These are phyloP conservation scores for Botrytis medusae DNA, from an alignment of 2,329 filamentous ascomycete genomes.

Conservation along the genomic window DNA sequence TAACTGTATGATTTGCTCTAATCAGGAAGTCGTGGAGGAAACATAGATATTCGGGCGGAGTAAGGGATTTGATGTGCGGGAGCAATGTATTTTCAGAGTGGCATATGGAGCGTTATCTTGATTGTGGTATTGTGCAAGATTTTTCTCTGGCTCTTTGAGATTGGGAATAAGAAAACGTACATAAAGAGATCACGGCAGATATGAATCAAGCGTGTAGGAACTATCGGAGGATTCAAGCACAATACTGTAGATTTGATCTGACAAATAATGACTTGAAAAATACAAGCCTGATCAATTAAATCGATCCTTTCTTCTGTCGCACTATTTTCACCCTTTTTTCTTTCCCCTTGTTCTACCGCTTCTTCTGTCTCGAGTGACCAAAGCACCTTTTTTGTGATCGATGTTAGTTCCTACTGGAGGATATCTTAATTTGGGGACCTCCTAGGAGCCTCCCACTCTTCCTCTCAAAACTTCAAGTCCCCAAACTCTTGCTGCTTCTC, in stretches of 20 bases:
- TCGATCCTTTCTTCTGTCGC: background rate
- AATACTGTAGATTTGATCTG: background rate
- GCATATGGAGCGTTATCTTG: background rate
- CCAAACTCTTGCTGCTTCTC: no score
- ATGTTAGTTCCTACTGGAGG: background rate
- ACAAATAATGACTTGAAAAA: background rate
- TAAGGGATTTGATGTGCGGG: background rate
- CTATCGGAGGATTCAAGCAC: background rate
- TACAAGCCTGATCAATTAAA: background rate
- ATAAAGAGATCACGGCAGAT: background rate
- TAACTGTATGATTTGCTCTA: background rate
- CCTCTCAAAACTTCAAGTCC: no score
- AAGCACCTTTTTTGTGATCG: background rate
- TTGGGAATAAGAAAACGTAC: background rate
- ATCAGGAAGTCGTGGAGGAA: background rate
- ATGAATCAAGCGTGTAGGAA: background rate
- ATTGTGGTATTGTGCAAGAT: background rate
- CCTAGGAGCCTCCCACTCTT: no score
- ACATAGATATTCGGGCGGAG: fast-evolving
- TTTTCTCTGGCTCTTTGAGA: background rate
- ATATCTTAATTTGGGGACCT: no score
- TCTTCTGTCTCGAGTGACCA: no score
- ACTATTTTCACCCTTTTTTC: background rate
- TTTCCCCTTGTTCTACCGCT: fast-evolving
- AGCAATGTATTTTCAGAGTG: background rate